These are phyloP conservation scores for Ceratobasidium sp. DNA, from an alignment of 1,284 basidiomycete species.

Conservation along the genomic window DNA sequence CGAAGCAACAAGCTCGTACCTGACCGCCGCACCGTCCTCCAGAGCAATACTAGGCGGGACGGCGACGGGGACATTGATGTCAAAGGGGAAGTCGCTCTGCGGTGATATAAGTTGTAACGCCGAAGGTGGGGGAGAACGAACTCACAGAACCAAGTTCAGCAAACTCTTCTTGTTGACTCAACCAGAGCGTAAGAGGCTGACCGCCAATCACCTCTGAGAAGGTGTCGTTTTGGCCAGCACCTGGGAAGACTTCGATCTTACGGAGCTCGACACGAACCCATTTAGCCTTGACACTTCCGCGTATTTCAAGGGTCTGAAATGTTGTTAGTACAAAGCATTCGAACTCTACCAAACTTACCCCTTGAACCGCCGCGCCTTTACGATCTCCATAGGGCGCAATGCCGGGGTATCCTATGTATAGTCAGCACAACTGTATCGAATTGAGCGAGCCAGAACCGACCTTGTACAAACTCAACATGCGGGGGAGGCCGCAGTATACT, in stretches of 20 bases:
- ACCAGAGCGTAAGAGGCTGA: conserved; percentile 79
- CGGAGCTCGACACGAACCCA: conserved; percentile 90
- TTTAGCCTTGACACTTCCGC: conserved; percentile 84
- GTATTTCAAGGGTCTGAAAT: conserved; percentile 61
- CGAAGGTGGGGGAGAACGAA: conserved; percentile 48
- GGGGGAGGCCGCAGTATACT: conserved; percentile 83
- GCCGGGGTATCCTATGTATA: conserved; percentile 77
- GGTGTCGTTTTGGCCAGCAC: conserved; percentile 73
- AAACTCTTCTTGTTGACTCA: conserved; percentile 75
- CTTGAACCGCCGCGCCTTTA: conserved; percentile 82
- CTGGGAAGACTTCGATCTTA: conserved; percentile 85
- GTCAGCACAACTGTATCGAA: conserved; percentile 37
- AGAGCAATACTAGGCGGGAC: conserved; percentile 85
- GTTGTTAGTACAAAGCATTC: conserved; percentile 19
- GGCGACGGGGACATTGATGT: conserved; percentile 86
- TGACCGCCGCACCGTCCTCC: conserved; percentile 79
- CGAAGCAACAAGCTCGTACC: conserved; percentile 87
- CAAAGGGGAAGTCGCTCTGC: conserved; percentile 82
- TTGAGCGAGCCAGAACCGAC: conserved; percentile 58
- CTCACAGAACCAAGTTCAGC: conserved; percentile 74
- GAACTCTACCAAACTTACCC: conserved; percentile 66
- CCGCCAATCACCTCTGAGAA: conserved; percentile 80
- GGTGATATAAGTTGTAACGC: conserved; percentile 20
- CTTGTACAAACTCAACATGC: conserved; percentile 86
- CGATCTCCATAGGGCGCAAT: conserved; percentile 80